These are phyloP conservation scores for Pleurotus ostreatus DNA, from an alignment of 768 basidiomycete species.

Conservation along the genomic window DNA sequence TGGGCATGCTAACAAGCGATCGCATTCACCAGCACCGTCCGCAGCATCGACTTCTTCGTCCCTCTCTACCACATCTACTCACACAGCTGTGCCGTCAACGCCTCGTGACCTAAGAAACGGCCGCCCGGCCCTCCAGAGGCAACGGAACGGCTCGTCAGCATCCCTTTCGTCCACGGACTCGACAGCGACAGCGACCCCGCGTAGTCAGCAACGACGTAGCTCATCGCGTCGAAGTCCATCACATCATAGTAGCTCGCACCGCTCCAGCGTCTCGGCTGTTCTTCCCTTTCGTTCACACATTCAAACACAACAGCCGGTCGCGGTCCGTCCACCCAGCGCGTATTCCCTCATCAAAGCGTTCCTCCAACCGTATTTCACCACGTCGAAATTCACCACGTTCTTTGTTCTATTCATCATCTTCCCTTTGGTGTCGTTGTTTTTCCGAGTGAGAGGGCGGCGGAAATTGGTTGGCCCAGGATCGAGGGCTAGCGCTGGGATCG, in stretches of 20 bases:
- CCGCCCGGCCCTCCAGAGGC: conserved; percentile 14
- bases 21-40: conserved; percentile 47
- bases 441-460: conserved; percentile 42
- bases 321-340: conserved; percentile 21
- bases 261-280: background rate
- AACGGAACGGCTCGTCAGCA: conserved; percentile 17
- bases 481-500: conserved; percentile 13
- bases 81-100: conserved; percentile 60
- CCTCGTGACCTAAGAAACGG: conserved; percentile 25
- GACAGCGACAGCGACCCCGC: conserved; percentile 32
- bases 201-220: conserved; percentile 9
- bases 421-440: conserved; percentile 41
- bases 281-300: conserved; percentile 15
- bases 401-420: conserved; percentile 42
- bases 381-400: conserved; percentile 45
- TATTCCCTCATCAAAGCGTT: conserved; percentile 45
- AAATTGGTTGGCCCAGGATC: conserved; percentile 12
- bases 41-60: conserved; percentile 66
- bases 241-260: background rate
- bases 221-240: conserved; percentile 4
- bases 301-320: conserved; percentile 17
- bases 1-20: conserved; percentile 20
- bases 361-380: conserved; percentile 44
- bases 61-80: conserved; percentile 67
- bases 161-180: conserved; percentile 36